phyloP scores from a whole-genome alignment of 208 protist genomes.

The Crithidia sp. region DNA sequence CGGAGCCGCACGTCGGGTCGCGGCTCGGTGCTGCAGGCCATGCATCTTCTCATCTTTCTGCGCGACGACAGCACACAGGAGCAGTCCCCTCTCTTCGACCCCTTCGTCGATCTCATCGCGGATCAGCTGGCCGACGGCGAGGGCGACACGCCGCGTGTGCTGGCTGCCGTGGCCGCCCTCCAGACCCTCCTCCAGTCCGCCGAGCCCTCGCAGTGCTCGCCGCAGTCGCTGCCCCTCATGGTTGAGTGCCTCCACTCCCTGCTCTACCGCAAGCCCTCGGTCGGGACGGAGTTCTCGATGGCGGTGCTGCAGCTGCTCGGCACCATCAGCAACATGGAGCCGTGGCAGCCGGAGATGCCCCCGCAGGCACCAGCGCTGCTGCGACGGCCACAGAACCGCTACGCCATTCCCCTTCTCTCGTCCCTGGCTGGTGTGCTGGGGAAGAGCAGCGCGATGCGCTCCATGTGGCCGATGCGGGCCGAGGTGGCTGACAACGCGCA shows the following conservation, averaged over 20 bases:
- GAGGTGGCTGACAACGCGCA: conserved; percentile 30
- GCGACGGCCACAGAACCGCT: conserved; percentile 43
- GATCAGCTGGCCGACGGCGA: conserved; percentile 63
- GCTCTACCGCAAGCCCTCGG: conserved; percentile 76
- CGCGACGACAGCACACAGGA: conserved; percentile 72
- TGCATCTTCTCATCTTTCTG: conserved; percentile 69
- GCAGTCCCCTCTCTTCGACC: conserved; percentile 62
- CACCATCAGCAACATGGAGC: conserved; percentile 80
- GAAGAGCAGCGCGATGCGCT: conserved; percentile 8
- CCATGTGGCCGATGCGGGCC: conserved; percentile 25
- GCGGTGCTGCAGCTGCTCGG: conserved; percentile 76
- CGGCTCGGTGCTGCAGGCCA: conserved; percentile 56
- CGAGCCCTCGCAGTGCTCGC: conserved; percentile 30
- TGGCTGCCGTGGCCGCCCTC: conserved; percentile 57
- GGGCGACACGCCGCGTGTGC: conserved; percentile 58
- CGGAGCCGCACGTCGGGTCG: conserved; percentile 33
- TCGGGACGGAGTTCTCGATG: conserved; percentile 67
- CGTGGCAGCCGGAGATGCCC: conserved; percentile 37
- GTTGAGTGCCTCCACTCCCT: conserved; percentile 67
- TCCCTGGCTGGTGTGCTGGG: conserved; percentile 24
- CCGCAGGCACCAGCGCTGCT: conserved; percentile 47
- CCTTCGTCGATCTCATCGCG: conserved; percentile 67
- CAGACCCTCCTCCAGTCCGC: conserved; percentile 72
- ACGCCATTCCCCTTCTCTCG: conserved; percentile 37
- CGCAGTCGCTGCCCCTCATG: conserved; percentile 44